These are phyloP conservation scores for Favolaschia claudopus DNA, from an alignment of 768 basidiomycete species.

Conservation along the genomic window DNA sequence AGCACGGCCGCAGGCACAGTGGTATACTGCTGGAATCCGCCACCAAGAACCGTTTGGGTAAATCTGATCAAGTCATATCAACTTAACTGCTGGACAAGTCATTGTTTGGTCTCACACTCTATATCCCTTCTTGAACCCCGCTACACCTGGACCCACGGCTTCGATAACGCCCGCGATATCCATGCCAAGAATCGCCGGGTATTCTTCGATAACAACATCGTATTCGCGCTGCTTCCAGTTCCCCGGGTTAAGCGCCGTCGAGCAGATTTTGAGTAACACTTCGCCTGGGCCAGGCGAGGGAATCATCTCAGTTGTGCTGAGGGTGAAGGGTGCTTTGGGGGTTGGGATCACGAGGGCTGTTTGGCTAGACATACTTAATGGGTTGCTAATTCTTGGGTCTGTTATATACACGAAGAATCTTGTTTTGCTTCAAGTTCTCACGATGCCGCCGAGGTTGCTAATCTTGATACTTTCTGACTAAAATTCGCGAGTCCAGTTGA, in stretches of 20 bases:
- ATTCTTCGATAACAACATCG: background rate
- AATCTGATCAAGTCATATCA: background rate
- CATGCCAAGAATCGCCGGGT: background rate
- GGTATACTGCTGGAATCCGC: constrained; percentile 5
- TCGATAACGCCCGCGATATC: constrained; percentile 7
- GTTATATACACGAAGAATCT: no score
- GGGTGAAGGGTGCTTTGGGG: no score
- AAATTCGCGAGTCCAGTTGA: no score
- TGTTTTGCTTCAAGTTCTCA: no score
- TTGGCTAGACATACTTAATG: no score
- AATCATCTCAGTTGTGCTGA: no score
- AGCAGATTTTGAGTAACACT: background rate
- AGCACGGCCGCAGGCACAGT: background rate
- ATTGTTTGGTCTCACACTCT: background rate
- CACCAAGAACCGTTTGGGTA: background rate
- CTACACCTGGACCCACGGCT: background rate
- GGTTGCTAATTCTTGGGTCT: no score
- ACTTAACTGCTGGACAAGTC: background rate
- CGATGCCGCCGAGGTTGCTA: no score
- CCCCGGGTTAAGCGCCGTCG: background rate
- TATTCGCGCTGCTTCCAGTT: background rate
- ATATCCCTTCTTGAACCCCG: background rate
- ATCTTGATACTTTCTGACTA: no score
- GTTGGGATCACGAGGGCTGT: no score
- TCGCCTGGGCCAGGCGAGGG: background rate